A percentile compares a stretch with the other conserved stretches of the same genome.
These are phyloP conservation scores for Leccinum subtestaceum DNA, from an alignment of 768 basidiomycete genomes.

Conservation along the genomic window DNA sequence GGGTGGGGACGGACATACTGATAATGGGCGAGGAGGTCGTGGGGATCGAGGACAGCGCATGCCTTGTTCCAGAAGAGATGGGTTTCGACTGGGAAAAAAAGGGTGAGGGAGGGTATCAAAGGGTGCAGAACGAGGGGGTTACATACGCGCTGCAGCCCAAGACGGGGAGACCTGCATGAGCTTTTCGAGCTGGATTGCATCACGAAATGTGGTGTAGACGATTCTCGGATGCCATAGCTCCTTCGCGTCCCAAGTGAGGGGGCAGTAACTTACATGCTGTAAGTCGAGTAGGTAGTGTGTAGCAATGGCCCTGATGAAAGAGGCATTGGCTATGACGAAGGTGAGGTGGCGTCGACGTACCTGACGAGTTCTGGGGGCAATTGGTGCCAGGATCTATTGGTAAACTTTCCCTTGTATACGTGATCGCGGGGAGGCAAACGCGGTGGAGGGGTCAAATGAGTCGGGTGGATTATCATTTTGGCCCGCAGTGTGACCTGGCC, in stretches of 20 bases:
- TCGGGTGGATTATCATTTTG: conserved; percentile 32
- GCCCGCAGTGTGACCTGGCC: conserved; percentile 36
- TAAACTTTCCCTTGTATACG: conserved; percentile 57
- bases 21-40: conserved; percentile 50
- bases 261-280: conserved; percentile 43
- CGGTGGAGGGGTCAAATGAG: conserved; percentile 14
- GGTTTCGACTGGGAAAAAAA: conserved; percentile 50
- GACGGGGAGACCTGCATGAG: conserved; percentile 61
- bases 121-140: not conserved
- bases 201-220: conserved; percentile 60
- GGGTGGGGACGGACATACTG: conserved; percentile 44
- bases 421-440: conserved; percentile 27
- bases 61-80: conserved; percentile 74
- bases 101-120: conserved; percentile 8
- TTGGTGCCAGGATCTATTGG: conserved; percentile 59
- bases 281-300: conserved; percentile 57
- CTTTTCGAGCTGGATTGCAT: conserved; percentile 57
- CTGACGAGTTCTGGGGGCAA: conserved; percentile 60
- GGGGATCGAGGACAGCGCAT: conserved; percentile 57
- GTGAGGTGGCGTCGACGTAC: conserved; percentile 40
- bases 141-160: conserved; percentile 62
- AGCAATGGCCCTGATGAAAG: conserved; percentile 23
- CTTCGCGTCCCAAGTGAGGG: conserved; percentile 45
- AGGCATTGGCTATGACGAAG: not conserved
- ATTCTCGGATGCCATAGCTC: conserved; percentile 61